Base-by-base conservation (phyloP, 129 eudicot species). In the Daucus carota region DNA sequence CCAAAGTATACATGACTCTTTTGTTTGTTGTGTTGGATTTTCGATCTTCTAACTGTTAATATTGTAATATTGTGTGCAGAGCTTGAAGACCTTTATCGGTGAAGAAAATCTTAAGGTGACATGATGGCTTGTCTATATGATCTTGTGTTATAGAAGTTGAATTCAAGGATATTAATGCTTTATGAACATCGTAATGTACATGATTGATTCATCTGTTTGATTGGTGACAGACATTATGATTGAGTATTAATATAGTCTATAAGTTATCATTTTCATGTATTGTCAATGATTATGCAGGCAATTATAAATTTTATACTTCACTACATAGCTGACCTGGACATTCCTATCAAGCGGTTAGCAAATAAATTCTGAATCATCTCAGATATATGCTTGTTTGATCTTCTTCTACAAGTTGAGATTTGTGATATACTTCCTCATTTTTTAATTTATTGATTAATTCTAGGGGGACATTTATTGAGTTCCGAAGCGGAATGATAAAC, bases 401-500 rank as follows among this genome's bases (percentile, higher is more conserved):
- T 22, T 41, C 29, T 38, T n/a, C 16, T 70, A 28, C 34, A 11
- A 72, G 57, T n/a, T 26, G 32, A 72, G 8, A 43, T 43, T 68
- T 1, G 3, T 44, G 71, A 52, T 20, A 59, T 42, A 24, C 74
- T 73, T 82, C 71, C 75, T 79, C 29, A 62, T 29, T 71, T 73
- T 38, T 78, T 50, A 34, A 7, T 3, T 34, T 69, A 47, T 54
- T 65, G 8, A 32, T 42, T 81, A 38, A 26, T 20, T 22, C 0
- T 48, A 94, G 99, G 87, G 99, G 99, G 79, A 94, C 99, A 46
- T 94, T 94, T 81, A 89, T 94, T 16, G 99, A 94, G 87, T 94
- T 94, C 48, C 88, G 99, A 82, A 94, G 84, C 84, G 99, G 99
- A 69, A 94, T 94, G 99, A 74, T 94, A 73, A 94, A 94, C 86